A percentile compares a stretch with the other conserved stretches of the same genome.
phyloP scores from a whole-genome alignment of 148 eudicot genomes.

The Amaranthus hypochondriacus region DNA sequence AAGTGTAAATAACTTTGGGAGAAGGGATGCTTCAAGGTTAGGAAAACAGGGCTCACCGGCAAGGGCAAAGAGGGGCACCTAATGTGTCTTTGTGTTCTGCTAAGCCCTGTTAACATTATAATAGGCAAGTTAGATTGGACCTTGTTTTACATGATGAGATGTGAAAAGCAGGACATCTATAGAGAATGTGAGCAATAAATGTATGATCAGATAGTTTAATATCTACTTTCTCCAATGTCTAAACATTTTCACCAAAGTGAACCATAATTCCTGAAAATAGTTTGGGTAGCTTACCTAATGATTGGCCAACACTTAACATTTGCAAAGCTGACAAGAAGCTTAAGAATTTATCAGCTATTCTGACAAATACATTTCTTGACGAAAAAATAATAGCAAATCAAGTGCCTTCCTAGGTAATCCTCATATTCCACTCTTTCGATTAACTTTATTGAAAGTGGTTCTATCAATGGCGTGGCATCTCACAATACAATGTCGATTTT shows the following conservation, averaged over 20 bases:
- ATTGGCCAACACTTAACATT: not conserved
- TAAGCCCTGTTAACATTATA: conserved; percentile 54
- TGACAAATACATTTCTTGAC: not conserved
- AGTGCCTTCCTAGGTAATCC: not conserved
- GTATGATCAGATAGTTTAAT: not conserved
- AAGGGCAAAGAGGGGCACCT: conserved; percentile 98
- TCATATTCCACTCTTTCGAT: not conserved
- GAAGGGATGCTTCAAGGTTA: not conserved
- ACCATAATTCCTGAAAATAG: not conserved
- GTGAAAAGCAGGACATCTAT: not conserved
- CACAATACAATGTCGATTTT: too few species aligned
- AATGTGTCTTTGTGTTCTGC: conserved; percentile 93
- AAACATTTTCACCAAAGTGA: not conserved
- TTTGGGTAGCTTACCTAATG: not conserved
- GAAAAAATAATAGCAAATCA: not conserved
- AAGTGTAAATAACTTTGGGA: not conserved
- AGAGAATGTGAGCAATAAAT: not conserved
- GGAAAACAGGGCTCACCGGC: conserved; percentile 48
- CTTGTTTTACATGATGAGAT: not conserved
- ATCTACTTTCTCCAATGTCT: conserved; percentile 4
- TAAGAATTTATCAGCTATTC: not conserved
- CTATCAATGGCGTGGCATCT: not conserved
- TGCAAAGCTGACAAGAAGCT: not conserved
- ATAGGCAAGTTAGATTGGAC: not conserved
- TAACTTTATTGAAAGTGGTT: not conserved